Base-by-base conservation (phyloP, 2,329 filamentous ascomycete genomes). In the Pseudogymnoascus sp. region DNA sequence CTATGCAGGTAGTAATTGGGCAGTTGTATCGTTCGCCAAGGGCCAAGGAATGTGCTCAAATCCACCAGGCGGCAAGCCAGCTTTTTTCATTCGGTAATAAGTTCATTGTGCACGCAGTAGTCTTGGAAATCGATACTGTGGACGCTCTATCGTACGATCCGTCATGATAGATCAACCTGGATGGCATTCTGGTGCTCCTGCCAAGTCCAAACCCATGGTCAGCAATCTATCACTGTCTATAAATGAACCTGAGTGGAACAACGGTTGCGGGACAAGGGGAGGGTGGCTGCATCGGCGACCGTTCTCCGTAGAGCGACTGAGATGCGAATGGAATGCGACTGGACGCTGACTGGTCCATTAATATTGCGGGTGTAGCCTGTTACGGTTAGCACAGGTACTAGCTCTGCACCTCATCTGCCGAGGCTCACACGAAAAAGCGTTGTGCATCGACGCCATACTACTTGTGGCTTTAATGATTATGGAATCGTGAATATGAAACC, bases 401-500 rank as follows among this genome's bases (percentile, higher is more conserved):
- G 47, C 25, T 54, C 25, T 33, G 33, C 5, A 54, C n/a, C 18
- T 54, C 47, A 54, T 33, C 47, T 54, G 16, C 47, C 47, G 28
- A 54, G n/a, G 28, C 18, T 20, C 16, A 54, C 28, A 54, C 47
- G 5, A 35, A 54, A 25, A 25, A 54, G 33, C 47, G 28, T 54
- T 18, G 47, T 54, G 47, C 16, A 35, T 54, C 25, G 12, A 20
- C 47, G 47, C 47, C 28, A 54, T 54, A 54, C 47, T 54, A 20
- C 47, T 35, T 33, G n/a, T 54, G 28, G 47, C 33, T 33, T 4
- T 33, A 11, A 54, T 54, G 47, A 54, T 54, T 54, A 33, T 28
- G 6, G n/a, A 54, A 54, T 54, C 28, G 47, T 54, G 47, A 33
- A 54, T 54, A 54, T 54, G 47, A 54, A 54, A 54, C 28, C 47